Evolutionary conservation across 1,284 basidiomycete genomes (phyloP).

Genomic region (Fomes fomentarius): DNA sequence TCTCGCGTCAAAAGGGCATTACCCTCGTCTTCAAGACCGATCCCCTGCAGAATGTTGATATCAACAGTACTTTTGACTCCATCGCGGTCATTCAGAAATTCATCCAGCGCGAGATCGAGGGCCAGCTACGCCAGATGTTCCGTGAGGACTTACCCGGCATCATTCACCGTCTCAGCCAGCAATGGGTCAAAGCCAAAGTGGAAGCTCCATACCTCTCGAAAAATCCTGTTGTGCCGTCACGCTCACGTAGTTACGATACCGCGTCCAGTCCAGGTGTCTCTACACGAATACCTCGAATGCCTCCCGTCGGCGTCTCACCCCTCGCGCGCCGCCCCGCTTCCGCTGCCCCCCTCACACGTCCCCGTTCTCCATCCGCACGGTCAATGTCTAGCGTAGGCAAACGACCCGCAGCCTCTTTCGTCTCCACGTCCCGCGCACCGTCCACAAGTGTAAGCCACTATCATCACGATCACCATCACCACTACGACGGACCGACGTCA

Average conservation of each 20-base stretch:
- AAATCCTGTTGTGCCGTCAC: constrained; percentile 37
- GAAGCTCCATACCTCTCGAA: constrained; percentile 76
- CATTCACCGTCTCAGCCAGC: constrained; percentile 94
- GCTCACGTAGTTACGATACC: constrained; percentile 37
- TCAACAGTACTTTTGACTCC: constrained; percentile 97
- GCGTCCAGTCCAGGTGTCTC: constrained; percentile 35
- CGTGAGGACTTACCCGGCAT: constrained; percentile 96
- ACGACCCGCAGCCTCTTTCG: constrained; percentile 22
- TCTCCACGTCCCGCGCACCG: constrained; percentile 25
- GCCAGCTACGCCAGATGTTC: constrained; percentile 97
- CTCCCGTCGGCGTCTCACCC: no score
- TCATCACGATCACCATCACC: constrained; percentile 15
- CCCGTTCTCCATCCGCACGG: constrained; percentile 29
- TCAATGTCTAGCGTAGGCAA: constrained; percentile 29
- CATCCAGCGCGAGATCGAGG: constrained; percentile 96
- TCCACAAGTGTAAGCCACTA: constrained; percentile 21
- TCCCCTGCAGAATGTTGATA: constrained; percentile 96
- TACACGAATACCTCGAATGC: no score
- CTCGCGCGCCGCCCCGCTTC: constrained; percentile 27
- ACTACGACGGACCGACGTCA: constrained; percentile 49
- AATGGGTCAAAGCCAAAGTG: constrained; percentile 90
- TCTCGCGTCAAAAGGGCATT: constrained; percentile 96
- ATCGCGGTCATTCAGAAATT: constrained; percentile 98
- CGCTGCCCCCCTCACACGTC: constrained; percentile 18
- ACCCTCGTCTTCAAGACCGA: constrained; percentile 99